phyloP scores from a whole-genome alignment of 805 yeast genomes.

The Myxozyma geophila region DNA sequence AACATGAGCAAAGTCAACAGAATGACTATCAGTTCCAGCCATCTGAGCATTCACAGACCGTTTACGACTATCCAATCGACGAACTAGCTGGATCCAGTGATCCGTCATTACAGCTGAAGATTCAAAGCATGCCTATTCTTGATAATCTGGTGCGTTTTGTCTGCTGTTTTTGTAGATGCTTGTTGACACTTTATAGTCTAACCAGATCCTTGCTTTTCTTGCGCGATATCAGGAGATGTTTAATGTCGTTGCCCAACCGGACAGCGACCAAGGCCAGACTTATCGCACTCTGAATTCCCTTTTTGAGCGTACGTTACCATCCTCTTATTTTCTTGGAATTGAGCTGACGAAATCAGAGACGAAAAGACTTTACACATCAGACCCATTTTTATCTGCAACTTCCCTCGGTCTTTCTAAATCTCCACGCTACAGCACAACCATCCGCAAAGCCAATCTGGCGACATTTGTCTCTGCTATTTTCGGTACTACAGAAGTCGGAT shows the following conservation, averaged over 20 bases:
- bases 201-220: constrained; percentile 75
- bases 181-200: constrained; percentile 47
- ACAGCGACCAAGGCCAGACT: constrained; percentile 63
- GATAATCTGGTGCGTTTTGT: constrained; percentile 60
- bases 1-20: neutral
- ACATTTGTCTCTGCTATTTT: constrained; percentile 86
- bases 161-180: neutral
- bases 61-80: constrained; percentile 16
- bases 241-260: constrained; percentile 66
- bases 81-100: constrained; percentile 19
- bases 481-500: constrained; percentile 84
- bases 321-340: neutral
- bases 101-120: constrained; percentile 25
- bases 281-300: constrained; percentile 72
- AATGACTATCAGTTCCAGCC: neutral
- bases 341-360: constrained; percentile 48
- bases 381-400: constrained; percentile 71
- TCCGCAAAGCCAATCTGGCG: constrained; percentile 84
- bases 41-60: constrained; percentile 5
- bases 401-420: constrained; percentile 49
- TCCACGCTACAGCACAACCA: constrained; percentile 55
- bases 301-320: constrained; percentile 56
- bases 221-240: constrained; percentile 71
- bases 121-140: constrained; percentile 60
- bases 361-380: constrained; percentile 67